Conservation (phyloP, 768 basidiomycete species). For the Calocybe indica region DNA sequence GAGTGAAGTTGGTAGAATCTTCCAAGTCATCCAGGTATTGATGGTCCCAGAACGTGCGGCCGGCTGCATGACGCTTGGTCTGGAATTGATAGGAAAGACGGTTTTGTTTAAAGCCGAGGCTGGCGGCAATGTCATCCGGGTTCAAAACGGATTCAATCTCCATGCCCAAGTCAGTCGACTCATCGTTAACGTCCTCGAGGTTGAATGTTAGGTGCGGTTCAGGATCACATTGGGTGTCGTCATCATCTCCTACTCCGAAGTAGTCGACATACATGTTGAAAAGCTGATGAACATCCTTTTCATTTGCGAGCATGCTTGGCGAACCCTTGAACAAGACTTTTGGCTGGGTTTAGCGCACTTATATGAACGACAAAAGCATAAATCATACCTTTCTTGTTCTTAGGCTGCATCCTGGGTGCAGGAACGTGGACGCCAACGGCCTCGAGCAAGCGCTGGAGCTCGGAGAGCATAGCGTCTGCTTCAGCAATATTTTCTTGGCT, state of each 20-base stretch:
- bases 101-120: constrained; percentile 13
- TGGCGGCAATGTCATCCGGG: constrained; percentile 4
- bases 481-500: neutral
- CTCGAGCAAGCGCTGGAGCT: no score
- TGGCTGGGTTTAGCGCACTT: no score
- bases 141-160: constrained; percentile 4
- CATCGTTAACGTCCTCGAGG: constrained; percentile 3
- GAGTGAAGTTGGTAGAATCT: neutral
- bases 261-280: neutral
- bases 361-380: no score
- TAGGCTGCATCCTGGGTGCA: no score
- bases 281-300: no score
- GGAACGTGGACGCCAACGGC: constrained; percentile 1
- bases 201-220: constrained; percentile 4
- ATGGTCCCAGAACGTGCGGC: constrained; percentile 14
- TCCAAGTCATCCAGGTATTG: neutral
- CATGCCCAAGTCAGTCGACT: constrained; percentile 3
- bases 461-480: neutral
- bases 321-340: no score
- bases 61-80: constrained; percentile 8
- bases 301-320: no score
- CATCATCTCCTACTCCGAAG: neutral
- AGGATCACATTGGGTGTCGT: neutral
- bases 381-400: no score
- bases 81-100: constrained; percentile 17